These are phyloP conservation scores for Heliosperma pusillum DNA, from an alignment of 148 eudicot genomes.

Conservation along the genomic window DNA sequence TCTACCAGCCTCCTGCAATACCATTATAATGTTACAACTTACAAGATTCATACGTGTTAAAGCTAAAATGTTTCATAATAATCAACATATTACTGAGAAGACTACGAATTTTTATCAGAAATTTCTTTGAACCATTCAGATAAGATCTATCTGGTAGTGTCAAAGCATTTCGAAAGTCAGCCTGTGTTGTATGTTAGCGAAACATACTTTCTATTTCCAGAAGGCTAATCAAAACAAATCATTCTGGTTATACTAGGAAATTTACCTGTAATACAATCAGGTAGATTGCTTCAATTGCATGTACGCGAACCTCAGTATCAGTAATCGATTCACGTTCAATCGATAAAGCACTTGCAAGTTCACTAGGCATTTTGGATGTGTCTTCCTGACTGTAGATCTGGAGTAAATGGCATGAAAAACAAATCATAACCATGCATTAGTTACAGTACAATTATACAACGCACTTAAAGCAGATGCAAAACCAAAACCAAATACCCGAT, in stretches of 20 bases:
- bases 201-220: too few relatives aligned
- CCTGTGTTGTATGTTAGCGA: too few relatives aligned
- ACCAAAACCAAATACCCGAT: too few relatives aligned
- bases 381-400: constrained; percentile 82
- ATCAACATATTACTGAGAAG: too few relatives aligned
- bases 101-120: not conserved
- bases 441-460: too few relatives aligned
- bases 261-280: constrained; percentile 71
- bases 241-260: not conserved
- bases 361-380: constrained; percentile 88
- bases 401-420: not conserved
- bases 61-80: too few relatives aligned
- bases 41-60: not conserved
- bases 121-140: not conserved
- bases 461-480: not conserved
- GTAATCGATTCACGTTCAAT: constrained; percentile 78
- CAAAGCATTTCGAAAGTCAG: not conserved
- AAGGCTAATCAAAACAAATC: not conserved
- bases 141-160: not conserved
- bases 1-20: constrained; percentile 76
- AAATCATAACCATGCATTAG: not conserved
- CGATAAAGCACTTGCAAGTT: constrained; percentile 82
- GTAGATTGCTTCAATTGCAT: constrained; percentile 85
- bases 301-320: constrained; percentile 82
- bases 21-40: not conserved